A percentile compares a stretch with the other conserved stretches of the same genome.
Evolutionary conservation across 352 stramenopile genomes (phyloP).

Genomic region (Pythium periplocum): DNA sequence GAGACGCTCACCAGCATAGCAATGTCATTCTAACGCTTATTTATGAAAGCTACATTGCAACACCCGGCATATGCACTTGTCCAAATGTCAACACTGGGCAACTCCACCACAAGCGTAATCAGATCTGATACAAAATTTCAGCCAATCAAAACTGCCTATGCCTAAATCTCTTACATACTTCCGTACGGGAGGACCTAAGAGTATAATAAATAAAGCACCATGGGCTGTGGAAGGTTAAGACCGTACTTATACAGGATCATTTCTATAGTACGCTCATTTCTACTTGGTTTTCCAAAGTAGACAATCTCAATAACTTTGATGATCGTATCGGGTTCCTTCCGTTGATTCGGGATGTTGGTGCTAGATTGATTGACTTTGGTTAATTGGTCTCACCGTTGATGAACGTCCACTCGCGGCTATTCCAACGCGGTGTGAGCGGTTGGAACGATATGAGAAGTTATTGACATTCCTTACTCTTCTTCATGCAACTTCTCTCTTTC

Average conservation of each 20-base stretch:
- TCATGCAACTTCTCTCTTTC: background rate
- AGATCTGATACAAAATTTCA: background rate
- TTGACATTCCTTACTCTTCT: conserved; percentile 2
- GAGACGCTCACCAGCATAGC: background rate
- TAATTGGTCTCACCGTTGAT: conserved; percentile 1
- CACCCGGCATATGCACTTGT: background rate
- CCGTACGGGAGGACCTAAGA: background rate
- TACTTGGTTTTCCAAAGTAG: conserved; percentile 11
- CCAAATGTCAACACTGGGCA: background rate
- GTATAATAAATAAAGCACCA: background rate
- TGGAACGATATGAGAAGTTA: conserved; percentile 16
- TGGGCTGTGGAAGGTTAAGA: background rate
- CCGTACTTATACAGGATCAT: conserved; percentile 15
- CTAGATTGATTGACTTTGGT: background rate
- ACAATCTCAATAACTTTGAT: conserved; percentile 17
- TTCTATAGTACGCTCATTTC: conserved; percentile 11
- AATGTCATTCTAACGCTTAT: background rate
- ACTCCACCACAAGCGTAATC: background rate
- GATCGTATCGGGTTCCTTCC: conserved; percentile 8
- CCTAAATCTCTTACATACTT: background rate
- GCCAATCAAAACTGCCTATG: background rate
- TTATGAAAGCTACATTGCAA: background rate
- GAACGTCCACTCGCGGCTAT: background rate
- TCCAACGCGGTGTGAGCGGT: conserved; percentile 6
- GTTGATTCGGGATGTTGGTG: conserved; percentile 11